Conservation (phyloP, 2,329 filamentous ascomycete genomes). For the Exophiala alcalophila region DNA sequence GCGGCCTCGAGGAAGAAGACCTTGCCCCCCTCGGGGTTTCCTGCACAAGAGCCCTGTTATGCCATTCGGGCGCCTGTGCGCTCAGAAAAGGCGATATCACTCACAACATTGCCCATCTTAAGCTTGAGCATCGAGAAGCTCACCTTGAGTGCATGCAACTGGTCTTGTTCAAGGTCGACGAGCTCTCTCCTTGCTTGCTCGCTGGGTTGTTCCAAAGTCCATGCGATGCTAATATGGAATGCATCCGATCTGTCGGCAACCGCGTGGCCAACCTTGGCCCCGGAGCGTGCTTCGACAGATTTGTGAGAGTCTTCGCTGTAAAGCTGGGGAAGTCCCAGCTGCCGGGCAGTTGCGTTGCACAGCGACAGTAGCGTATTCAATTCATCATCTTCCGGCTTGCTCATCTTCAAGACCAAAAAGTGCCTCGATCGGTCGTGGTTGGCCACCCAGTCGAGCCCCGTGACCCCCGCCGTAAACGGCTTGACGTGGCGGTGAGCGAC, state of each 20-base stretch:
- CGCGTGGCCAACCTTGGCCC: conserved; percentile 29
- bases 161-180: conserved; percentile 19
- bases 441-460: conserved; percentile 59
- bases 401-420: conserved; percentile 75
- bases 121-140: conserved; percentile 63
- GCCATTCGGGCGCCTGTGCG: too few species aligned
- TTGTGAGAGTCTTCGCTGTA: conserved; percentile 49
- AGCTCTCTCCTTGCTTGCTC: conserved; percentile 41
- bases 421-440: conserved; percentile 69
- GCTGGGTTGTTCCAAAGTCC: conserved; percentile 63
- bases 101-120: conserved; percentile 70
- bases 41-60: too few species aligned
- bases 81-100: conserved; percentile 31
- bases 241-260: conserved; percentile 49
- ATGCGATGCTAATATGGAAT: conserved; percentile 89
- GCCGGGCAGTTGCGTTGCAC: conserved; percentile 62
- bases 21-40: too few species aligned
- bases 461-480: conserved; percentile 47
- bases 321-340: conserved; percentile 65
- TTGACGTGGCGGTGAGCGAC: conserved; percentile 43
- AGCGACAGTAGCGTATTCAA: conserved; percentile 62
- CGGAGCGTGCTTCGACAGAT: conserved; percentile 5
- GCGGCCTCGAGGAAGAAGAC: too few species aligned
- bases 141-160: conserved; percentile 44
- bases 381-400: conserved; percentile 48